Evolutionary conservation across 2,329 filamentous ascomycete species (phyloP).

Genomic region (Aspergillus aculeatinus): DNA sequence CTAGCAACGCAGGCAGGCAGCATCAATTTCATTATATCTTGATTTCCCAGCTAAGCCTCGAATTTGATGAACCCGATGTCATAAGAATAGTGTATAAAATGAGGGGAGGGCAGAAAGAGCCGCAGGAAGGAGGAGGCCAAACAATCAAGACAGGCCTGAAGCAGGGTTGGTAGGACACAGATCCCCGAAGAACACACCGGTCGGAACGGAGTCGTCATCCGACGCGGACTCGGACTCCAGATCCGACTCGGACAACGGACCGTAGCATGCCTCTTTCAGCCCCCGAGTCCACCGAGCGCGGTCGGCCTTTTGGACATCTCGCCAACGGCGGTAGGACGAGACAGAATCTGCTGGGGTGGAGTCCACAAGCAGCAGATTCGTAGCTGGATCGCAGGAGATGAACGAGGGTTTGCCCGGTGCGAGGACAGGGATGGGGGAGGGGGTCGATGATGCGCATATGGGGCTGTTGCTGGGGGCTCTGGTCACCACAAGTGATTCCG

Average conservation of each 20-base stretch:
- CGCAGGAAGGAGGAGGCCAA: background rate
- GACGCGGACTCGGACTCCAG: background rate
- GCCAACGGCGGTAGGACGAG: conserved; percentile 4
- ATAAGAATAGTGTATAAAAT: no score
- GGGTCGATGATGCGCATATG: conserved; percentile 5
- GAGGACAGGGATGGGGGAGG: conserved; percentile 2
- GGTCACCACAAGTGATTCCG: background rate
- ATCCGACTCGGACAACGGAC: conserved; percentile 43
- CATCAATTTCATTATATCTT: background rate
- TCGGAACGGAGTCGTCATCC: conserved; percentile 54
- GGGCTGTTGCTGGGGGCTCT: background rate
- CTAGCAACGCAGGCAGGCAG: background rate
- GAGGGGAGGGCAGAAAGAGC: background rate
- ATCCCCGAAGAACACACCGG: conserved; percentile 75
- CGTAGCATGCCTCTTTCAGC: conserved; percentile 68
- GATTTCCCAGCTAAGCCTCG: background rate
- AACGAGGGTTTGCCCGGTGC: background rate
- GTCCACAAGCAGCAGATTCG: background rate
- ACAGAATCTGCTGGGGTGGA: background rate
- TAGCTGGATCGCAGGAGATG: conserved; percentile 6
- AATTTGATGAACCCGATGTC: background rate
- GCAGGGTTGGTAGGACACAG: background rate
- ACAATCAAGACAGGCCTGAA: background rate
- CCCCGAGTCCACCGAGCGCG: conserved; percentile 67
- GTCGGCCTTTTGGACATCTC: conserved; percentile 57